Conservation (phyloP, 2,329 filamentous ascomycete genomes). For the Macrophomina pseudophaseolina region DNA sequence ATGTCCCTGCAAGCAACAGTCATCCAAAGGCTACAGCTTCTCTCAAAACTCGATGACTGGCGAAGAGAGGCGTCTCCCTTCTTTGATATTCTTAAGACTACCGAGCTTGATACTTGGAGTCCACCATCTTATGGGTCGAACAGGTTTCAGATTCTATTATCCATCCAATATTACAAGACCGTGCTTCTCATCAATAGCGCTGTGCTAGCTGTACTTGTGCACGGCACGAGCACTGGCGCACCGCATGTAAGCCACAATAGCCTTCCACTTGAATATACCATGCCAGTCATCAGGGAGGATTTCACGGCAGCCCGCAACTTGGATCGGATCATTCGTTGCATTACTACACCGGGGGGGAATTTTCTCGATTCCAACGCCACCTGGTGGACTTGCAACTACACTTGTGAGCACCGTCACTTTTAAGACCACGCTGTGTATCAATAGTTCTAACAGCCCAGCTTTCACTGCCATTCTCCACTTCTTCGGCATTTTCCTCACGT, state of each 20-base stretch:
- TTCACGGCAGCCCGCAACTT: neutral
- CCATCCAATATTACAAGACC: neutral
- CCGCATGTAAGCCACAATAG: neutral
- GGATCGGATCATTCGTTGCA: neutral
- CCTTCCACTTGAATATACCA: neutral
- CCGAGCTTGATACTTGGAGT: neutral
- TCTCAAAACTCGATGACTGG: neutral
- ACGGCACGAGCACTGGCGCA: neutral
- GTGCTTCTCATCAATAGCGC: neutral
- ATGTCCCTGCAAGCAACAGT: neutral
- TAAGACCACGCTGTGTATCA: neutral
- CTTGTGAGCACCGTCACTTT: neutral
- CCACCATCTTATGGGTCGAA: neutral
- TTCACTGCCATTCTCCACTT: conserved; percentile 5
- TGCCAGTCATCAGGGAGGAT: neutral
- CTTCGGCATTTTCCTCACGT: neutral
- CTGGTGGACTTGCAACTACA: conserved; percentile 5
- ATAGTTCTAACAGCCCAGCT: neutral
- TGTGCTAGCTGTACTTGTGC: neutral
- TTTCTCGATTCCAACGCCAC: neutral
- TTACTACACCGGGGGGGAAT: neutral
- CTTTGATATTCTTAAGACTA: neutral
- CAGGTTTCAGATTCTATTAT: neutral
- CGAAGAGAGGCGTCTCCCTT: too few species aligned
- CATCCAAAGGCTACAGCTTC: neutral